A percentile compares a stretch with the other conserved stretches of the same genome.
These are phyloP conservation scores for Trichosporon asahii DNA, from an alignment of 1,284 basidiomycete species.

Conservation along the genomic window DNA sequence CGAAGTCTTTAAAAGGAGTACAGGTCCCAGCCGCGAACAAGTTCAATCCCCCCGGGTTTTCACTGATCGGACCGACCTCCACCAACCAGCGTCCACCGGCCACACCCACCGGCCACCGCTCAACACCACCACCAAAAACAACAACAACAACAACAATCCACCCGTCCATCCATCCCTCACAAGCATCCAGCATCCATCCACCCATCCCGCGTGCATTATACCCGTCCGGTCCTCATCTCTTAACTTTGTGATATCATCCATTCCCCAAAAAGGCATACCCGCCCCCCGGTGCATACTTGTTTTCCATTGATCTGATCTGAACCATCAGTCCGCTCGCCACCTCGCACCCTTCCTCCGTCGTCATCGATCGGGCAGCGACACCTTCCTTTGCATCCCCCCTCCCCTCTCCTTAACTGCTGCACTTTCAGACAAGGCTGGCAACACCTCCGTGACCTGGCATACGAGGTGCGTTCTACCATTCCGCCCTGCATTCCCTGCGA, in stretches of 20 bases:
- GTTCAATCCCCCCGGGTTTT: conserved; percentile 11
- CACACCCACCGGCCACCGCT: not conserved
- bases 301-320: not conserved
- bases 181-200: not conserved
- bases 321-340: conserved; percentile 3
- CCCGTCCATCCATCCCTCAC: too few relatives aligned
- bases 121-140: not conserved
- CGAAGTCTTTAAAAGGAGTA: conserved; percentile 11
- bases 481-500: not conserved
- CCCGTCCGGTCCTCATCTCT: conserved; percentile 8
- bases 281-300: not conserved
- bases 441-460: conserved; percentile 5
- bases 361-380: conserved; percentile 9
- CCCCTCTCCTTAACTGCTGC: not conserved
- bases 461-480: conserved; percentile 5
- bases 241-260: conserved; percentile 4
- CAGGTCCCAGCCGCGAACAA: conserved; percentile 8
- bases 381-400: conserved; percentile 3
- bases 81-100: not conserved
- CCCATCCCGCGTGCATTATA: conserved; percentile 4
- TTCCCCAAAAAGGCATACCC: not conserved
- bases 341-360: conserved; percentile 3
- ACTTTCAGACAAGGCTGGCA: not conserved
- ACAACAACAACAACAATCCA: not conserved
- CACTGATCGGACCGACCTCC: conserved; percentile 11